phyloP scores from a whole-genome alignment of 2,329 filamentous ascomycete genomes.

The Colletotrichum brevisporum region DNA sequence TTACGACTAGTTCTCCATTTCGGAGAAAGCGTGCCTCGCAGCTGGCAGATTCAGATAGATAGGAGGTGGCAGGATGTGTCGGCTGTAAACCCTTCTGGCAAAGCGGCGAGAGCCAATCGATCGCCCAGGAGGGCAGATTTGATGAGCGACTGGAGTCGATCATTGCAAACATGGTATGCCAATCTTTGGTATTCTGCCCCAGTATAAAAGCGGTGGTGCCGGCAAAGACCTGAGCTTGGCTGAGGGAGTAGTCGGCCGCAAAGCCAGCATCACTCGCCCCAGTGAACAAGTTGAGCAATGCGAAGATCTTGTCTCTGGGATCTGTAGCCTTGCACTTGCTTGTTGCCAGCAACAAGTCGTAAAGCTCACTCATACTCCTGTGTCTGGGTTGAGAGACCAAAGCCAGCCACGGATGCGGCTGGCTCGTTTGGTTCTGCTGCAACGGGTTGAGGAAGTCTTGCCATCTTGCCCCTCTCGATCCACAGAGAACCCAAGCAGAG shows the following conservation, averaged over 20 bases:
- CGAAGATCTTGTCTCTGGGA: constrained; percentile 14
- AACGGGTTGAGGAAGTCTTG: neutral
- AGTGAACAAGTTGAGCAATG: neutral
- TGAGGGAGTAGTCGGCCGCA: constrained; percentile 11
- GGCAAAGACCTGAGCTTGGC: neutral
- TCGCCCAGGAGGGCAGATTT: neutral
- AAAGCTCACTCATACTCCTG: neutral
- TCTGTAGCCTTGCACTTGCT: constrained; percentile 2
- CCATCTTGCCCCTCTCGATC: neutral
- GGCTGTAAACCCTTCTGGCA: neutral
- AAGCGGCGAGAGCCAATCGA: neutral
- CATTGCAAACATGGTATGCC: neutral
- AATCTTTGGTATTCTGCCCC: neutral
- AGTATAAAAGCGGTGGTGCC: constrained; percentile 1
- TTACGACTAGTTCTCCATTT: neutral
- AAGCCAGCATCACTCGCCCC: neutral
- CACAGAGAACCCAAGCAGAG: neutral
- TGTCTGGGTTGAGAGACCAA: neutral
- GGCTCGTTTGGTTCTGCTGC: neutral
- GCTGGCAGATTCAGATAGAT: neutral
- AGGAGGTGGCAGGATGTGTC: neutral
- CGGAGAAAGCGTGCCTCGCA: neutral
- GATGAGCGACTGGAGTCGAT: neutral
- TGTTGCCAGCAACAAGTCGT: neutral
- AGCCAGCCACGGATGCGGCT: neutral